A percentile compares a stretch with the other conserved stretches of the same genome.
Conservation (phyloP, 2,329 filamentous ascomycete species). For the Monosporascus sp. region DNA sequence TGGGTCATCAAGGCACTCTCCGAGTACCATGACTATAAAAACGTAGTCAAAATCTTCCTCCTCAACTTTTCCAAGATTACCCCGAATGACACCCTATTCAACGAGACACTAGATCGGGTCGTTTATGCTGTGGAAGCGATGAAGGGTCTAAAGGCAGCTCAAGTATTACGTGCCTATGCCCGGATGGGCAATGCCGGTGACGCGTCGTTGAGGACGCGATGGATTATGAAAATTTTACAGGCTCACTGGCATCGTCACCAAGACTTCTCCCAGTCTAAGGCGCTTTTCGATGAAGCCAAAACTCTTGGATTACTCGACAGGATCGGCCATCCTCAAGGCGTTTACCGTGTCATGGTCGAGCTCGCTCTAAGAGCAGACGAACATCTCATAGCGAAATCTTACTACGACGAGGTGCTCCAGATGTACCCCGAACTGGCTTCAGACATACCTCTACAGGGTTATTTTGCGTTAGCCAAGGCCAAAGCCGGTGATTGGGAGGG, state of each 20-base stretch:
- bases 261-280: constrained; percentile 19
- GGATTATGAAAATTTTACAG: constrained; percentile 32
- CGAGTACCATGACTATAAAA: constrained; percentile 23
- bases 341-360: constrained; percentile 36
- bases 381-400: constrained; percentile 23
- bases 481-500: constrained; percentile 35
- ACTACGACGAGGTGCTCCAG: constrained; percentile 21
- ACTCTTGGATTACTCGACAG: constrained; percentile 16
- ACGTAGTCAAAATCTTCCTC: constrained; percentile 29
- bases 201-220: constrained; percentile 24
- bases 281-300: constrained; percentile 23
- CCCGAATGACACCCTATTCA: constrained; percentile 14
- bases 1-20: constrained; percentile 29
- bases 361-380: constrained; percentile 32
- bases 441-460: constrained; percentile 30
- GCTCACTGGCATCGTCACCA: constrained; percentile 28
- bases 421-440: constrained; percentile 19
- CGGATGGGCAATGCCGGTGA: constrained; percentile 14
- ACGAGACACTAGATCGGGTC: constrained; percentile 25
- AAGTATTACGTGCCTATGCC: constrained; percentile 26
- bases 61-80: constrained; percentile 24
- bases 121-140: constrained; percentile 26
- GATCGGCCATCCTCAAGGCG: constrained; percentile 20
- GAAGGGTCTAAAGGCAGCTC: constrained; percentile 19
- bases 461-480: constrained; percentile 32